Evolutionary conservation across 257 asterid species (phyloP), one percentile per base, ranked within the genome.

Genomic region (Solanum pinnatisectum): DNA sequence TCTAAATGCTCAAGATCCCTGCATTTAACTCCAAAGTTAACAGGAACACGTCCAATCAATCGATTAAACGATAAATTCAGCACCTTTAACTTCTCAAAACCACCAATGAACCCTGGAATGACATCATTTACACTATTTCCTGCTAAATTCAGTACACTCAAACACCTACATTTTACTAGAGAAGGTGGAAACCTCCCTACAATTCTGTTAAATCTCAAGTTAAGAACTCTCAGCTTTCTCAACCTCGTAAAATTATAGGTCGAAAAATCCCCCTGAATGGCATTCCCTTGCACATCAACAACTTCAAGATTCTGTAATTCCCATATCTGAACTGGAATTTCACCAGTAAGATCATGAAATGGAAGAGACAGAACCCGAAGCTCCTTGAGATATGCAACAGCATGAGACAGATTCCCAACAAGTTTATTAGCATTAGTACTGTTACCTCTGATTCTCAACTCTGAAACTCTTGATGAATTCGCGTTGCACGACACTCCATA

Each of bases 231-330:
- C 91, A 97, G 88, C 70, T 68, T 94, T 90, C 87, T 92, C 93
- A 94, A 88, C 79, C 98, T 98, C n/a, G 56, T 32, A 81, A 97
- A 91, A 70, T 35, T 87, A 83, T 86, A 74, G 3, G 95, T 97
- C 85, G 95, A 91, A 33, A 90, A 85, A 44, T 44, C 20, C 44
- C 98, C 98, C 4, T 94, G 88, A 65, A 97, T 44, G 65, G 59
- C 90, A 91, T 97, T 97, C 88, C 98, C 99, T 78, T 96, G 98
- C 3, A 97, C 95, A 90, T 97, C 98, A 90, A 96, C 93, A 86
- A 96, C 96, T 89, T 94, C 98, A 32, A 97, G 96, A 76, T 94
- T 96, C 39, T 94, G 95, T 97, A 96, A 91, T 22, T 89, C 93
- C 98, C 98, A 97, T 70, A 97, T 84, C 63, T 91, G 95, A 36